phyloP scores from a whole-genome alignment of 768 basidiomycete species.

The Xerocomus brunneocitrinus region DNA sequence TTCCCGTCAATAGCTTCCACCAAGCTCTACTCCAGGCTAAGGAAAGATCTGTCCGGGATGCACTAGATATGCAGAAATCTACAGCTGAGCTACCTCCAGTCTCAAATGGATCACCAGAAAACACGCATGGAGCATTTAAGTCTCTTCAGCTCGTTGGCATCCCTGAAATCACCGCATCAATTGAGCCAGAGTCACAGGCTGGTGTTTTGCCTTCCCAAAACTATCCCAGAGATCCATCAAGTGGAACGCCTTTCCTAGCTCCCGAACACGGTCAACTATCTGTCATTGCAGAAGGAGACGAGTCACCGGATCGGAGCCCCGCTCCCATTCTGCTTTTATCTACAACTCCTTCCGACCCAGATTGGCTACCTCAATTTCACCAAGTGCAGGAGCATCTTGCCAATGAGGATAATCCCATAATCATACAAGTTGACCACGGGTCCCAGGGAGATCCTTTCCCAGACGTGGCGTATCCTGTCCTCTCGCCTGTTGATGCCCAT shows the following conservation, averaged over 20 bases:
- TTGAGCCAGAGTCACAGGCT: conserved; percentile 3
- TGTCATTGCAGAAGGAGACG: conserved; percentile 69
- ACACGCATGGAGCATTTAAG: not conserved
- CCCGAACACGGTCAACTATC: conserved; percentile 46
- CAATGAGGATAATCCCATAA: not conserved
- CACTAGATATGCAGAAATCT: not conserved
- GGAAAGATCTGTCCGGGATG: conserved; percentile 11
- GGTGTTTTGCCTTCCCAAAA: not conserved
- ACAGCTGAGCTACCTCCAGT: not conserved
- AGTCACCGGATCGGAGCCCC: conserved; percentile 41
- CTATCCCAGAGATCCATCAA: not conserved
- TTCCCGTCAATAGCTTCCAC: conserved; percentile 45
- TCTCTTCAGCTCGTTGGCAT: conserved; percentile 5
- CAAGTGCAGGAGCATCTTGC: not conserved
- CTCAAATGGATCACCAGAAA: not conserved
- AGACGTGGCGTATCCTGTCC: conserved; percentile 9
- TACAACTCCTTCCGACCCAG: not conserved
- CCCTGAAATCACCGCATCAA: conserved; percentile 4
- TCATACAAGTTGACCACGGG: not conserved
- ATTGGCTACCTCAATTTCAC: not conserved
- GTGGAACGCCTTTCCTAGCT: conserved; percentile 16
- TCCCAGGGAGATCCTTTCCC: conserved; percentile 14
- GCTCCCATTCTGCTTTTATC: conserved; percentile 1
- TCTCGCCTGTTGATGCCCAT: conserved; percentile 35
- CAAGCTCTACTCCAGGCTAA: conserved; percentile 39